These are phyloP conservation scores for Ascochyta koolunga DNA, from an alignment of 2,329 filamentous ascomycete species.

Conservation along the genomic window DNA sequence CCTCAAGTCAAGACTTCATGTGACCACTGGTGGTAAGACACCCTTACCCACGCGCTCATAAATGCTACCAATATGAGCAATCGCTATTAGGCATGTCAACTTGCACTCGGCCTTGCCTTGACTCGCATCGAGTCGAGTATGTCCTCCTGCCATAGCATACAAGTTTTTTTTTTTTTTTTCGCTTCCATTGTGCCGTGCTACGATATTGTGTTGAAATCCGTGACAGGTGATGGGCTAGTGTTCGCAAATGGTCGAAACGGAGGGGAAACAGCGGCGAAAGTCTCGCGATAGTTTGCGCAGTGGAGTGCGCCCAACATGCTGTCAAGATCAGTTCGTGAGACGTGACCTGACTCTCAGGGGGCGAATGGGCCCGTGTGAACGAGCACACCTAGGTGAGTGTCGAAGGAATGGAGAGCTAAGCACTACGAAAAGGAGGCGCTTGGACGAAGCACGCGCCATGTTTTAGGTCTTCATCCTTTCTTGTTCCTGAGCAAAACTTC, in stretches of 20 bases:
- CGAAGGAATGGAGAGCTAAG: background rate
- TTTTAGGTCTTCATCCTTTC: background rate
- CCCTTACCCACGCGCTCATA: background rate
- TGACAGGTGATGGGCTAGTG: background rate
- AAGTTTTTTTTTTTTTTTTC: too few species aligned
- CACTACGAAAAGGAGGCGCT: background rate
- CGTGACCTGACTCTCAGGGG: background rate
- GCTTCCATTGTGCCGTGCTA: background rate
- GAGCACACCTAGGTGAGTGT: background rate
- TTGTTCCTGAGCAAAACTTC: background rate
- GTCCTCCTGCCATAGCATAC: too few species aligned
- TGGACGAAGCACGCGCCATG: conserved; percentile 8
- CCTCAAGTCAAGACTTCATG: background rate
- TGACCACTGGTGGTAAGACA: background rate
- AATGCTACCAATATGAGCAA: background rate
- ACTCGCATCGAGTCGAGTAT: too few species aligned
- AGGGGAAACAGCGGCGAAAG: conserved; percentile 2
- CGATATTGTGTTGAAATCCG: background rate
- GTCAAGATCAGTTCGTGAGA: background rate
- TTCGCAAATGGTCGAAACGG: background rate
- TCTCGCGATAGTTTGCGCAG: background rate
- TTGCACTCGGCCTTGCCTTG: too few species aligned
- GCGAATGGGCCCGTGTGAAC: too few species aligned
- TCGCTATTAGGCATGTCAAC: too few species aligned
- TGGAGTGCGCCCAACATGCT: background rate